Base-by-base conservation (phyloP, 108 stramenopile genomes). In the Nitzschia inconspicua region DNA sequence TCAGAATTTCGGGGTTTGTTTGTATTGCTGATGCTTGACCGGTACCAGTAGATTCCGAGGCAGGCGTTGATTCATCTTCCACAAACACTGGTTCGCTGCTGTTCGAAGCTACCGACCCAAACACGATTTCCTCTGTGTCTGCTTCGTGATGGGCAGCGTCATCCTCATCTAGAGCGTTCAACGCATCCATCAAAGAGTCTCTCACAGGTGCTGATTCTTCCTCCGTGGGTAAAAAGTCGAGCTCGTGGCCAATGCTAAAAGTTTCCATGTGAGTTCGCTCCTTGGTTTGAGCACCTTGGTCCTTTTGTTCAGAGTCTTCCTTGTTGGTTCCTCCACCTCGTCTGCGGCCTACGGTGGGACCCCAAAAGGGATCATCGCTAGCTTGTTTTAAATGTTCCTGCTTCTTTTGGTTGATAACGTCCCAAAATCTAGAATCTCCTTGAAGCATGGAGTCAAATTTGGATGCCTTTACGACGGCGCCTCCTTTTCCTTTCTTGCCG, bases 361-460 rank as follows among this genome's bases (percentile, higher is more conserved):
- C 89, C 43, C 43, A 75, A 31, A 80, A 56, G 2, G 75, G 73
- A 49, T 66, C 75, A 13, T 35, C 27, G 8, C 47, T 55, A 4
- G 30, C 19, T 48, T 65, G 75, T 28, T 46, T 62, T 43, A 53
- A 65, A 26, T 86, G 83, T 56, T 87, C 85, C 42, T 84, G 55
- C 8, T 83, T 66, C 50, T 87, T 70, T 18, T 43, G 48, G 18
- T 78, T 73, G 78, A 93, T 88, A 8, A 89, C 86, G 42, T 89
- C 86, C 91, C 91, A 93, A 61, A 93, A 89, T 35, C 82, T 62
- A 9, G 91, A 89, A 67, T 89, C 85, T 8, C 87, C 83, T 65
- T 88, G 82, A 9, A 93, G 68, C 88, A 93, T 87, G 39, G 73
- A 75, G 63, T 93, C 91, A 51, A 83, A 81, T 3, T 74, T 72